These are phyloP conservation scores for Colletotrichum sp. DNA, from an alignment of 2,329 filamentous ascomycete species.

Conservation along the genomic window DNA sequence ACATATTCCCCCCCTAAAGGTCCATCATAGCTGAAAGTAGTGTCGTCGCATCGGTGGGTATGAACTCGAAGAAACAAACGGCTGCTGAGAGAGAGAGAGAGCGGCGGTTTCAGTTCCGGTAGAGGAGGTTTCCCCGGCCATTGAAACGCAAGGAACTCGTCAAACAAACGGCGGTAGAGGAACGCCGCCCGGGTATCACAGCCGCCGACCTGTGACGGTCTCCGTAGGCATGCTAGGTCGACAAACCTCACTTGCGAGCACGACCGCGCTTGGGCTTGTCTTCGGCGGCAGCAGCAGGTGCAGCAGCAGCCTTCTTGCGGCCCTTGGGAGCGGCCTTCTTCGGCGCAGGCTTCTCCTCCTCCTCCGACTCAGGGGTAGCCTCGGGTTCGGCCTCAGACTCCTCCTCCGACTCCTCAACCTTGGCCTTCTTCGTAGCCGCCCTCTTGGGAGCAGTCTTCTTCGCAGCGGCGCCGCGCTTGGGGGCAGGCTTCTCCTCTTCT, in stretches of 20 bases:
- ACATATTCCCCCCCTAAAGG: background rate
- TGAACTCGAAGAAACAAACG: background rate
- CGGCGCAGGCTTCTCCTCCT: background rate
- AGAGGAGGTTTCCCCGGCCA: no score
- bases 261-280: constrained; percentile 8
- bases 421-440: constrained; percentile 14
- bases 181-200: background rate
- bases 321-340: constrained; percentile 10
- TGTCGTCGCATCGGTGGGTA: background rate
- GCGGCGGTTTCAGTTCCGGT: background rate
- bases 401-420: constrained; percentile 24
- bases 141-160: background rate
- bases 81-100: background rate
- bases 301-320: constrained; percentile 18
- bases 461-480: background rate
- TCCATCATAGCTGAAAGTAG: background rate
- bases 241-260: constrained; percentile 9
- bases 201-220: background rate
- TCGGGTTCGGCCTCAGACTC: constrained; percentile 20
- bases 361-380: background rate
- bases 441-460: background rate
- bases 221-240: background rate
- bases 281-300: constrained; percentile 1
- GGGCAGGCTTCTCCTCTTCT: background rate
- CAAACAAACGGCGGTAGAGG: background rate